phyloP scores from a whole-genome alignment of 805 yeast genomes.

The Lipomyces orientalis region DNA sequence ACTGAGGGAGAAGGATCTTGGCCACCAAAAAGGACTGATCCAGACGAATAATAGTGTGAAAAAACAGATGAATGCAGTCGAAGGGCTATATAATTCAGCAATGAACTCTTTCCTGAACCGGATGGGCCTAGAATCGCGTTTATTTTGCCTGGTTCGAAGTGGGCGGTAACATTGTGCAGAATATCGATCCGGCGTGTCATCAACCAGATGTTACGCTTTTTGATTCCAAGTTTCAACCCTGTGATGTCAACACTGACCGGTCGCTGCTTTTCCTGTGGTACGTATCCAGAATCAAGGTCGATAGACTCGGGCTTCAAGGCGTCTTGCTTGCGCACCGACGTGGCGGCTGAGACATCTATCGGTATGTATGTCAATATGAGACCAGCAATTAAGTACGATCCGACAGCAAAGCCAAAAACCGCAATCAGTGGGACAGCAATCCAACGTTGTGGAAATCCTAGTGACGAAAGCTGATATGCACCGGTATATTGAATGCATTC shows the following conservation, averaged over 20 bases:
- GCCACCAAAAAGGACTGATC: conserved; percentile 54
- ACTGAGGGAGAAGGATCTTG: conserved; percentile 46
- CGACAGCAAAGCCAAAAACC: conserved; percentile 62
- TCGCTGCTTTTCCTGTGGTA: background rate
- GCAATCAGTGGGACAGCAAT: conserved; percentile 66
- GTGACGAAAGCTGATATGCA: conserved; percentile 54
- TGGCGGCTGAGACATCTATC: conserved; percentile 60
- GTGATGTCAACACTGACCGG: conserved; percentile 39
- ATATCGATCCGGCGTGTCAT: conserved; percentile 46
- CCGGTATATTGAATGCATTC: conserved; percentile 63
- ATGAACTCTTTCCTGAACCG: conserved; percentile 77
- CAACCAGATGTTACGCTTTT: conserved; percentile 24
- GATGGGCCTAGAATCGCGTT: conserved; percentile 84
- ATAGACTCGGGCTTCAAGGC: conserved; percentile 23
- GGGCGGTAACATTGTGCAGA: conserved; percentile 56
- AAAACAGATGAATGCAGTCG: conserved; percentile 53
- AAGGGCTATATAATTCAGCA: conserved; percentile 67
- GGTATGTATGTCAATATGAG: conserved; percentile 55
- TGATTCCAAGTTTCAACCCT: conserved; percentile 40
- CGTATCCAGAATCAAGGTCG: conserved; percentile 14
- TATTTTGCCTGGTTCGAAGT: conserved; percentile 59
- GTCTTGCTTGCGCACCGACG: conserved; percentile 37
- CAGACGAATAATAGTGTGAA: conserved; percentile 47
- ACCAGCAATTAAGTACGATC: conserved; percentile 57
- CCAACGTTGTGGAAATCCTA: conserved; percentile 74